Evolutionary conservation across 225 moss, liverwort and hornwort genomes (phyloP).

Genomic region (Sphagnum tenellum): DNA sequence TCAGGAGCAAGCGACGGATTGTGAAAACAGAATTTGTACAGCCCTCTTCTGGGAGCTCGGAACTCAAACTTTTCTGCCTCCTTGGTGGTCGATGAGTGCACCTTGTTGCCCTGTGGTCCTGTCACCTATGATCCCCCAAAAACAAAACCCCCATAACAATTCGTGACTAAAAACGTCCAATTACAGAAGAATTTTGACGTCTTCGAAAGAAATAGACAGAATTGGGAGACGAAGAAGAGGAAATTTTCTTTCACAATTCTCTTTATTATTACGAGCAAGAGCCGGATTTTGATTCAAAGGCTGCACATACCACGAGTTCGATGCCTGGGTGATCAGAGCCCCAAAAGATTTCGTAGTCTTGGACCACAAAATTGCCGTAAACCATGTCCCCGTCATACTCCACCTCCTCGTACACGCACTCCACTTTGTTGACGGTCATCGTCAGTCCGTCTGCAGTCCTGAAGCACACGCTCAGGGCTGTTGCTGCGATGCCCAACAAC

Average conservation of each 20-base stretch:
- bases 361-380: slow-evolving; percentile 48
- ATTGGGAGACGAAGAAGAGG: no score
- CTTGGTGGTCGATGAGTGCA: slow-evolving; percentile 26
- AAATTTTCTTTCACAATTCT: no score
- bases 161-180: no score
- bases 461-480: no score
- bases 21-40: slow-evolving; percentile 60
- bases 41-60: slow-evolving; percentile 33
- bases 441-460: slow-evolving; percentile 12
- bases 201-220: no score
- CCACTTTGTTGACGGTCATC: slow-evolving; percentile 35
- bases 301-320: slow-evolving; percentile 29
- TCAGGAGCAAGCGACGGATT: slow-evolving; percentile 43
- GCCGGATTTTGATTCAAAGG: no score
- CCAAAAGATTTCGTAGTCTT: slow-evolving; percentile 49
- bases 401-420: slow-evolving; percentile 65
- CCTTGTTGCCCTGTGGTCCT: slow-evolving; percentile 32
- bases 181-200: no score
- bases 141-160: slow-evolving; percentile 11
- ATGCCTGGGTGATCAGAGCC: slow-evolving; percentile 54
- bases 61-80: slow-evolving; percentile 52
- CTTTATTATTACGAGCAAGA: no score
- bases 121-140: slow-evolving; percentile 19
- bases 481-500: no score
- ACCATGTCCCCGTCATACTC: slow-evolving; percentile 31